Conservation (phyloP, 1,284 basidiomycete genomes). For the Phlebopus sp. region DNA sequence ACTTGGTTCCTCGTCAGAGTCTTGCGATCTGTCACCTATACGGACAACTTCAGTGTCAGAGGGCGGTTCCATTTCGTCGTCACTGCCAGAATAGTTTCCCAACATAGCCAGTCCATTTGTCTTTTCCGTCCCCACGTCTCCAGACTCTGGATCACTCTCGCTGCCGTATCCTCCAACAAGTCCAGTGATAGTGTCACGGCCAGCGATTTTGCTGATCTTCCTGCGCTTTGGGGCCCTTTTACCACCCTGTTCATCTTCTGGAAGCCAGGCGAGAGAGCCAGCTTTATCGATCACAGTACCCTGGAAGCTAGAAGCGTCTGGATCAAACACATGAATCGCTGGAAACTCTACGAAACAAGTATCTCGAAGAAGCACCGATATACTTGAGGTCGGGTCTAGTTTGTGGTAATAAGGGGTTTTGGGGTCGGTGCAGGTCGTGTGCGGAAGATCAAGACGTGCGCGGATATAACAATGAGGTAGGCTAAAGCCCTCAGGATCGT, state of each 20-base stretch:
- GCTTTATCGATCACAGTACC: conserved; percentile 53
- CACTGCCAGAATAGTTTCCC: conserved; percentile 56
- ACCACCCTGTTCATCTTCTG: conserved; percentile 35
- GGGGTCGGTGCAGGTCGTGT: conserved; percentile 5
- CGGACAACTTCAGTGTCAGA: conserved; percentile 30
- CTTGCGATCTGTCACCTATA: conserved; percentile 20
- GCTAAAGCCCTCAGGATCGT: conserved; percentile 52
- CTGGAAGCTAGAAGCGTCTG: conserved; percentile 47
- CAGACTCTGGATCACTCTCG: conserved; percentile 45
- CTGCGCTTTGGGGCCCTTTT: conserved; percentile 47
- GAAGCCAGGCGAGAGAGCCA: conserved; percentile 39
- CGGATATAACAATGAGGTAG: conserved; percentile 60
- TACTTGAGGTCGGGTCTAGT: conserved; percentile 47
- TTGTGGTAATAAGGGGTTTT: conserved; percentile 49
- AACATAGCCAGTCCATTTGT: conserved; percentile 45
- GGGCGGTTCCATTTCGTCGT: conserved; percentile 34
- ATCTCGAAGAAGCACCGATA: conserved; percentile 50
- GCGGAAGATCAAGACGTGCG: conserved; percentile 39
- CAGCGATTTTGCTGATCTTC: conserved; percentile 49
- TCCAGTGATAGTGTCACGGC: conserved; percentile 52
- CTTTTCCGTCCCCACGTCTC: conserved; percentile 26
- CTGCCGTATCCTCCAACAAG: conserved; percentile 69
- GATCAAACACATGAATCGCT: conserved; percentile 69
- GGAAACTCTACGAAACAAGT: conserved; percentile 81
- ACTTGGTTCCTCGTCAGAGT: conserved; percentile 33